phyloP scores from a whole-genome alignment of 208 protist species.

The Endotrypanum monterogeii region DNA sequence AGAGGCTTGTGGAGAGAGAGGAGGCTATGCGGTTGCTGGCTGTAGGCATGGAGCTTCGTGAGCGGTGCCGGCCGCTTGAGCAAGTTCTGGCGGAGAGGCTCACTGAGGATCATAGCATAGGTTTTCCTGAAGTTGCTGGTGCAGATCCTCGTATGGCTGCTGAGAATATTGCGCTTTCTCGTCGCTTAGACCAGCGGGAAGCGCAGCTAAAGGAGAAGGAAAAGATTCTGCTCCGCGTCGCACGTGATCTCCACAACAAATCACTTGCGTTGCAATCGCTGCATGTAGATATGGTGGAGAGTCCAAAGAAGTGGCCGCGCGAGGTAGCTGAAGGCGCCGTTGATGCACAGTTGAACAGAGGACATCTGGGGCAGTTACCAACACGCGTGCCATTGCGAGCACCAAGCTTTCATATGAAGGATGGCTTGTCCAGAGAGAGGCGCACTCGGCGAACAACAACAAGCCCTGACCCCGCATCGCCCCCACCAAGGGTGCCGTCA shows the following conservation, averaged over 20 bases:
- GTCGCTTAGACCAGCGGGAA: constrained; percentile 20
- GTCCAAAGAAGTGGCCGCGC: background rate
- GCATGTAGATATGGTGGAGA: background rate
- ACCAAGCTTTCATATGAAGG: background rate
- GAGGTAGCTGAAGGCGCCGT: background rate
- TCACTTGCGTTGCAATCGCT: constrained; percentile 28
- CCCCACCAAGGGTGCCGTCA: constrained; percentile 1
- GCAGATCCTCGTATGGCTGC: background rate
- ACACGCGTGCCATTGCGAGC: constrained; percentile 1
- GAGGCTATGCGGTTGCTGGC: constrained; percentile 23
- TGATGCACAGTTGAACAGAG: background rate
- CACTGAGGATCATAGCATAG: background rate
- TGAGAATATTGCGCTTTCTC: background rate
- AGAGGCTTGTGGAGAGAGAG: constrained; percentile 12
- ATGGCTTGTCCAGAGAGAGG: background rate
- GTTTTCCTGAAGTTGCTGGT: background rate
- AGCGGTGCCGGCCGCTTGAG: constrained; percentile 22
- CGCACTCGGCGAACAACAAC: background rate
- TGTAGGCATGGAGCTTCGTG: constrained; percentile 22
- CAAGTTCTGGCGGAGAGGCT: constrained; percentile 13
- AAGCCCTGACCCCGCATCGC: background rate
- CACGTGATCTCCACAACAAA: constrained; percentile 40
- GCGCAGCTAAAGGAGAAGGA: constrained; percentile 40
- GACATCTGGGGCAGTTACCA: background rate
- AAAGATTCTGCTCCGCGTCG: constrained; percentile 36